Conservation (phyloP, 257 asterid species). For the Perilla frutescens region DNA sequence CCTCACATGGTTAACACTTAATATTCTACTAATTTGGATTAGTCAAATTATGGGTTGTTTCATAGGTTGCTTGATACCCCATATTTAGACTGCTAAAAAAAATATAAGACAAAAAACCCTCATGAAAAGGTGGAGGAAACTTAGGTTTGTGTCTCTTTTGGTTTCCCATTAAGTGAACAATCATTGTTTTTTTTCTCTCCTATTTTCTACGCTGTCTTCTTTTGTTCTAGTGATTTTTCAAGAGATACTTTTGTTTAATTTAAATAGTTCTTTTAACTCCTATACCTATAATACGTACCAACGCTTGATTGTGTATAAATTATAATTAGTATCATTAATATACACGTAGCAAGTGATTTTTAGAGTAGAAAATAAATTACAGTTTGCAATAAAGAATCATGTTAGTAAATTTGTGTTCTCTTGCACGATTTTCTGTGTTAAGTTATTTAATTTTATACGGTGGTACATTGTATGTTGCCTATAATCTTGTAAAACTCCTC, state of each 20-base stretch:
- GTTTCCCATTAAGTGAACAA: conserved; percentile 47
- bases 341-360: not conserved
- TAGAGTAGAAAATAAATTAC: no score
- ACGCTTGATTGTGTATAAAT: no score
- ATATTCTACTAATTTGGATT: conserved; percentile 34
- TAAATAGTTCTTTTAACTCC: no score
- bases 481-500: not conserved
- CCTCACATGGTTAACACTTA: conserved; percentile 35
- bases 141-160: conserved; percentile 35
- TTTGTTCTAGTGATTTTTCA: conserved; percentile 2
- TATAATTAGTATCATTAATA: no score
- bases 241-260: no score
- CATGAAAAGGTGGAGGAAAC: conserved; percentile 39
- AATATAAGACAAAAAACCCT: conserved; percentile 27
- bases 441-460: conserved; percentile 4
- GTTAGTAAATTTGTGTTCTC: conserved; percentile 20
- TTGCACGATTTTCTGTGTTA: conserved; percentile 27
- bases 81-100: conserved; percentile 11
- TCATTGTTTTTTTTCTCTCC: conserved; percentile 34
- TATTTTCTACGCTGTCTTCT: not conserved
- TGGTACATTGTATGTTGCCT: conserved; percentile 31
- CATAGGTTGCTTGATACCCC: conserved; percentile 26
- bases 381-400: not conserved
- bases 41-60: conserved; percentile 39
- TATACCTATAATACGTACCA: no score